Evolutionary conservation across 805 yeast species (phyloP).

Genomic region (Suhomyces sp.): DNA sequence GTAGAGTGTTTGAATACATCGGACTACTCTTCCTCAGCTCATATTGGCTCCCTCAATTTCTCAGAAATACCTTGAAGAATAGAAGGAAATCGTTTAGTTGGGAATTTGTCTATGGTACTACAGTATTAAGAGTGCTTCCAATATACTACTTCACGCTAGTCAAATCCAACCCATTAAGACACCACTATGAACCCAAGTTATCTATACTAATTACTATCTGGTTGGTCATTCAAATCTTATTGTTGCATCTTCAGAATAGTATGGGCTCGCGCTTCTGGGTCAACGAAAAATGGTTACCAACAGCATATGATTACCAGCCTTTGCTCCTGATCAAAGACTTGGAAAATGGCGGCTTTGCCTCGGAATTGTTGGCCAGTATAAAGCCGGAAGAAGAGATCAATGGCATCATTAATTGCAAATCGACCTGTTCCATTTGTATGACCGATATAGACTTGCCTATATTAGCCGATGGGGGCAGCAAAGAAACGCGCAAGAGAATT

Average conservation of each 20-base stretch:
- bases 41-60: constrained; percentile 86
- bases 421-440: constrained; percentile 93
- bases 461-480: constrained; percentile 13
- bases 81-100: constrained; percentile 62
- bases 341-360: constrained; percentile 55
- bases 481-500: constrained; percentile 6
- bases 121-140: constrained; percentile 62
- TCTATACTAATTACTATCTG: constrained; percentile 49
- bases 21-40: constrained; percentile 56
- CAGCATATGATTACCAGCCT: constrained; percentile 82
- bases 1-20: constrained; percentile 57
- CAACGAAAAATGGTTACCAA: constrained; percentile 71
- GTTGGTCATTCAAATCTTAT: constrained; percentile 55
- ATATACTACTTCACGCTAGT: constrained; percentile 56
- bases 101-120: constrained; percentile 72
- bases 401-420: constrained; percentile 39
- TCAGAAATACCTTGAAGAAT: constrained; percentile 70
- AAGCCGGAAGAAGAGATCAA: constrained; percentile 21
- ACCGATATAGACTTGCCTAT: constrained; percentile 62
- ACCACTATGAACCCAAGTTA: constrained; percentile 57
- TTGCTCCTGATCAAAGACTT: constrained; percentile 55
- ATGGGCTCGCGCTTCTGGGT: constrained; percentile 83
- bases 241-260: constrained; percentile 60
- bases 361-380: constrained; percentile 45
- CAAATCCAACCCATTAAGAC: constrained; percentile 63